phyloP scores from a whole-genome alignment of 106 monocot species.

The Acorus gramineus region DNA sequence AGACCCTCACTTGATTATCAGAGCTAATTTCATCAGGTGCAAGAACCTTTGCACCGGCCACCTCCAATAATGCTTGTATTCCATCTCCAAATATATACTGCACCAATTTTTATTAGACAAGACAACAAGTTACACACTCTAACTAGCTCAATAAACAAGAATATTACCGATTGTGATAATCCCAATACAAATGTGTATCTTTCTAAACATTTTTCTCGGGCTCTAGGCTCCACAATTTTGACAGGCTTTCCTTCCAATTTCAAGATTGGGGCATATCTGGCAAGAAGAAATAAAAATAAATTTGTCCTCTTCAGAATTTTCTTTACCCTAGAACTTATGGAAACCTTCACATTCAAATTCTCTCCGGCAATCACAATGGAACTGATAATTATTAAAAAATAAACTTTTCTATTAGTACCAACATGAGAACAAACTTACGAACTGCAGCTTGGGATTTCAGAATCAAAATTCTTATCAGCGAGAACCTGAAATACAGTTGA shows the following conservation, averaged over 20 bases:
- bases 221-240: slow-evolving; percentile 46
- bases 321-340: too few relatives aligned
- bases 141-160: not conserved
- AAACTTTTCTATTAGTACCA: not conserved
- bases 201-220: slow-evolving; percentile 51
- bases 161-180: slow-evolving; percentile 35
- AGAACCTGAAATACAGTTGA: slow-evolving; percentile 34
- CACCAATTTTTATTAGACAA: slow-evolving; percentile 10
- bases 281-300: not conserved
- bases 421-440: slow-evolving; percentile 31
- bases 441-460: slow-evolving; percentile 52
- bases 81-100: slow-evolving; percentile 75
- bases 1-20: slow-evolving; percentile 39
- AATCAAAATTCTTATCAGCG: slow-evolving; percentile 41
- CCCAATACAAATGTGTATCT: slow-evolving; percentile 64
- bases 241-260: slow-evolving; percentile 33
- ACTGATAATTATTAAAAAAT: too few relatives aligned
- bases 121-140: not conserved
- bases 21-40: slow-evolving; percentile 41
- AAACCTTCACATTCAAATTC: too few relatives aligned
- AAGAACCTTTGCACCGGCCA: slow-evolving; percentile 46
- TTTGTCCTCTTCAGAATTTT: too few relatives aligned
- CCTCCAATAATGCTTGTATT: slow-evolving; percentile 39
- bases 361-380: too few relatives aligned
- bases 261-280: slow-evolving; percentile 48